Evolutionary conservation across 1,139 yeast species (phyloP), one percentile per base, ranked within the genome.

Genomic region (Zygosaccharomyces sapae): DNA sequence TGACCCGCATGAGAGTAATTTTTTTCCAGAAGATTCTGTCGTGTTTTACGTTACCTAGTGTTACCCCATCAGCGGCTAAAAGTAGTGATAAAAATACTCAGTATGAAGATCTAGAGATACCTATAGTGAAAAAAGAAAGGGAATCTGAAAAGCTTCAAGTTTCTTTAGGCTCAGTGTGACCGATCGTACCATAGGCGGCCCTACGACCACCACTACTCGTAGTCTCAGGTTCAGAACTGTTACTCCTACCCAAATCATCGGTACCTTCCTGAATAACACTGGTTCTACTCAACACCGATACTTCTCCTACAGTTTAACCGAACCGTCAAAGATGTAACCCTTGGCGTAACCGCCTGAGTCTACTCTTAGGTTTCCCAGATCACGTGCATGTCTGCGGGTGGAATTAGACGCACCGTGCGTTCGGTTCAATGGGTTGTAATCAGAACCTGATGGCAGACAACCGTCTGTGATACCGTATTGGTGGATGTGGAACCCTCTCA

Each of bases 121-220:
- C 25, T 22, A 22, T 22, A 7, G 9, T 22, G 25, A 22, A 22
- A 22, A 22, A 22, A 22, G 24, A 22, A 22, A 22, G 9, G 25
- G 25, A 22, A 22, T 22, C 9, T 22, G 9, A 22, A 22, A 22
- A 22, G 9, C 25, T 22, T 22, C 25, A 22, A 22, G 9, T 22
- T 22, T 22, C 9, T 22, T 22, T 22, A 22, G 9, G 25, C 25
- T 22, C 25, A 22, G 25, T 22, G 25, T 22, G 9, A 65, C 97
- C 97, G 75, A 92, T 90, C 68, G 90, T 97, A 77, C 98, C 97
- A 76, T 97, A 92, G 57, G 98, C 98, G 59, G 95, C 90, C 81
- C 98, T 88, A 62, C 86, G 90, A 70, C 98, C 97, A 54, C 97
- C 97, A 68, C 90, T 90, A 74, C 98, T 97, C 59, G 97, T 92